A percentile compares a stretch with the other conserved stretches of the same genome.
Conservation (phyloP, 1,139 yeast species). For the Pneumocystis jirovecii region DNA sequence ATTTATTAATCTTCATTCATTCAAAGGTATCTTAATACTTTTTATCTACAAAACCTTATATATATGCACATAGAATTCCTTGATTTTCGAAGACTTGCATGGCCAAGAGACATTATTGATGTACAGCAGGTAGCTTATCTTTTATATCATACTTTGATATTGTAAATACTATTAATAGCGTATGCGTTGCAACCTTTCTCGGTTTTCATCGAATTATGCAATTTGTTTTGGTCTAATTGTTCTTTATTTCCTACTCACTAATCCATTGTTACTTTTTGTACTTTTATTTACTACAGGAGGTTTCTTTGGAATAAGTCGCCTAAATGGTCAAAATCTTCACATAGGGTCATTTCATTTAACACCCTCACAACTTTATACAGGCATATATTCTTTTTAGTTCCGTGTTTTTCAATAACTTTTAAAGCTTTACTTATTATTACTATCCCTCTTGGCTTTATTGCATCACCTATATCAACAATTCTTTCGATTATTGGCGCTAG, state of each 20-base stretch:
- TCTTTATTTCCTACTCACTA: slow-evolving; percentile 63
- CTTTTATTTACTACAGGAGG: slow-evolving; percentile 42
- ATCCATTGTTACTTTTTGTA: slow-evolving; percentile 70
- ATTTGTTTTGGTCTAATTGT: slow-evolving; percentile 56
- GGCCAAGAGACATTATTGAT: slow-evolving; percentile 81
- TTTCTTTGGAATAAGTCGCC: slow-evolving; percentile 56
- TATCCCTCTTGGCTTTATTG: slow-evolving; percentile 79
- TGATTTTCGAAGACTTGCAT: slow-evolving; percentile 74
- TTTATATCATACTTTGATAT: slow-evolving; percentile 13
- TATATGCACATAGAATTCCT: slow-evolving; percentile 34
- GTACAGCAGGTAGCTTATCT: slow-evolving; percentile 74
- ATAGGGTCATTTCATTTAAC: slow-evolving; percentile 37
- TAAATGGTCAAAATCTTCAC: slow-evolving; percentile 66
- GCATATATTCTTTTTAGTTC: slow-evolving; percentile 42
- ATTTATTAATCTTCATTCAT: slow-evolving; percentile 64
- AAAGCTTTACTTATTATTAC: slow-evolving; percentile 13
- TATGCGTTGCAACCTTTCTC: slow-evolving; percentile 42
- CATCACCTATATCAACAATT: slow-evolving; percentile 84
- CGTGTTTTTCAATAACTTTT: background rate
- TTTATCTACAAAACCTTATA: background rate
- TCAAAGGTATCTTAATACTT: slow-evolving; percentile 41
- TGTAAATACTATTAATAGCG: background rate
- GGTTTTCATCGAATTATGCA: slow-evolving; percentile 78
- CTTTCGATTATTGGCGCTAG: slow-evolving; percentile 97
- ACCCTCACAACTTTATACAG: slow-evolving; percentile 79